Base-by-base conservation (phyloP, 345 rosid species). In the Cochlearia excelsa region DNA sequence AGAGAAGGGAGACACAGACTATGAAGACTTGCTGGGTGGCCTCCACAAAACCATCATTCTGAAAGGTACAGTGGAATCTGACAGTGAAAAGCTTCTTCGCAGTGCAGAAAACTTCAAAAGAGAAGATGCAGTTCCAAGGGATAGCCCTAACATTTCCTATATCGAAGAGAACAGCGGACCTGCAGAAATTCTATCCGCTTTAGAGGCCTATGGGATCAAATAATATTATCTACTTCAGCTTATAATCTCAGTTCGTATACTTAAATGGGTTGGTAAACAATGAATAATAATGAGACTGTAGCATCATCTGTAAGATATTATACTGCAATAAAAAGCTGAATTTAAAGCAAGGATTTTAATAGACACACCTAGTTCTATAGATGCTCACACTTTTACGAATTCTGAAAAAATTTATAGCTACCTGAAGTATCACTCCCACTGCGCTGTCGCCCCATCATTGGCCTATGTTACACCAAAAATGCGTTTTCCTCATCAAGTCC, bases 1-100 rank as follows among this genome's bases (percentile, higher is more conserved):
- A 11, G 96, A 80, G 59, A 77, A 52, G 65, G 95, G 98, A 53
- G 98, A 91, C 61, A 86, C 95, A 4, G 98, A 88, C 78, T 77
- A 79, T 38, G 90, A 86, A 59, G 81, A 74, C 62, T 76, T 86
- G 63, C 31, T 86, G 31, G 83, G 79, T 37, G 92, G 98, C 50
- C 88, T 84, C 61, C 90, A 85, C 75, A 86, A 77, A 73, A 79
- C 82, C 46, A 28, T 86, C 45, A 65, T 88, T 46, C 67, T 91
- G 54, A 82, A 73, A 65, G 90, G 85, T 50, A 52, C 50, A 2
- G 87, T 84, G 55, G 83, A 54, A 57, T 57, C 60, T 48, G 86
- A 85, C 68, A 78, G 97, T 43, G 83, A 84, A 78, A 72, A 72
- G 70, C 81, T 79, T 54, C 83, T 79, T 65, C 77, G 73, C 9